A percentile compares a stretch with the other conserved stretches of the same genome.
These are phyloP conservation scores for Spatholobus suberectus DNA, from an alignment of 306 rosid species.

Conservation along the genomic window DNA sequence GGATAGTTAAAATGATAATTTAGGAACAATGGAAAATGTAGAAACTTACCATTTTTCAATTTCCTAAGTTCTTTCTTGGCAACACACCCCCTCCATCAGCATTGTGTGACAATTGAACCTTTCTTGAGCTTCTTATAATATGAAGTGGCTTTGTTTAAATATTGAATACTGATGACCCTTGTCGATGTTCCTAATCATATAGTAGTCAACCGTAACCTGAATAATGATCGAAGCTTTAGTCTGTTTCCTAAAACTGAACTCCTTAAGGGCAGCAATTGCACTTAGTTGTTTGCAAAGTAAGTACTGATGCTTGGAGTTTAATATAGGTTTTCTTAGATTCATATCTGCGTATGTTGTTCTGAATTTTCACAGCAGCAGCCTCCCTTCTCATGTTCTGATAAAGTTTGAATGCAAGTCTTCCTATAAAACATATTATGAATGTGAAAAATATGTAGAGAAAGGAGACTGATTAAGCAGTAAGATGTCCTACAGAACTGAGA, in stretches of 20 bases:
- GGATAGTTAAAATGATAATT: slow-evolving; percentile 1
- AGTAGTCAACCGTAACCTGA: slow-evolving; percentile 66
- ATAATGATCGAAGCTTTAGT: slow-evolving; percentile 77
- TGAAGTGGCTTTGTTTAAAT: slow-evolving; percentile 58
- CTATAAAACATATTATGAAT: slow-evolving; percentile 55
- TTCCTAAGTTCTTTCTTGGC: slow-evolving; percentile 88
- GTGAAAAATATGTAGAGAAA: slow-evolving; percentile 32
- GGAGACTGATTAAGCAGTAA: slow-evolving; percentile 39
- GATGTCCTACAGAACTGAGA: slow-evolving; percentile 39
- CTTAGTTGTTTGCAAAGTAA: slow-evolving; percentile 87
- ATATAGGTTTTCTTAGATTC: slow-evolving; percentile 65
- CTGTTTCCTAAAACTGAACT: slow-evolving; percentile 71
- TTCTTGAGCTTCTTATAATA: slow-evolving; percentile 77
- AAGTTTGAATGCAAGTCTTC: slow-evolving; percentile 83
- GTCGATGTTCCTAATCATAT: slow-evolving; percentile 28
- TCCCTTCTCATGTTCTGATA: slow-evolving; percentile 70
- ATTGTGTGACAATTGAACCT: slow-evolving; percentile 80
- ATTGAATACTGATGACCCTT: background rate
- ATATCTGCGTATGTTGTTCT: slow-evolving; percentile 71
- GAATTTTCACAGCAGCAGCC: slow-evolving; percentile 84
- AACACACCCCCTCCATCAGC: slow-evolving; percentile 83
- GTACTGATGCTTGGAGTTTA: slow-evolving; percentile 65
- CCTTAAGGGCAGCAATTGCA: slow-evolving; percentile 80
- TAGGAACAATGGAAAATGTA: slow-evolving; percentile 18
- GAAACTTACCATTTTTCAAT: slow-evolving; percentile 82